Evolutionary conservation across 768 basidiomycete genomes (phyloP).

Genomic region (Galerina sulciceps): DNA sequence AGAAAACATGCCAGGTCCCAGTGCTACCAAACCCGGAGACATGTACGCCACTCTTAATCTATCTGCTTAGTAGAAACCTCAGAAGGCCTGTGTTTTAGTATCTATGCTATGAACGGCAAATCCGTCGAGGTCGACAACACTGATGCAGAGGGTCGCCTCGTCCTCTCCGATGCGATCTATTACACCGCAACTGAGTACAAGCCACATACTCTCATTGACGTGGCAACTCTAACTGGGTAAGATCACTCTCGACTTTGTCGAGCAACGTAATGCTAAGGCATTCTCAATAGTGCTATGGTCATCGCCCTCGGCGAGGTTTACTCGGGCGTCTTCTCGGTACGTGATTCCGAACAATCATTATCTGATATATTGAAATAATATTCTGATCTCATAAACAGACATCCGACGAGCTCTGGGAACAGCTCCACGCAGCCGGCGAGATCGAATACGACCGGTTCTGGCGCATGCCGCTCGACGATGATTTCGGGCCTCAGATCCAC

Average conservation of each 20-base stretch:
- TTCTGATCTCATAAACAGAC: slow-evolving; percentile 42
- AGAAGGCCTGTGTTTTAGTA: slow-evolving; percentile 35
- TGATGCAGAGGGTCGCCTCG: slow-evolving; percentile 80
- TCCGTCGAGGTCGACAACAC: slow-evolving; percentile 88
- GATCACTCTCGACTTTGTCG: slow-evolving; percentile 9
- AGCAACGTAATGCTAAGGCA: background rate
- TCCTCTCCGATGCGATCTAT: slow-evolving; percentile 85
- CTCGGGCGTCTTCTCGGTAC: slow-evolving; percentile 79
- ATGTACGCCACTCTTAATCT: slow-evolving; percentile 49
- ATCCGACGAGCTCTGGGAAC: slow-evolving; percentile 75
- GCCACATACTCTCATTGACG: slow-evolving; percentile 83
- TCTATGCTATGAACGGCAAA: slow-evolving; percentile 90
- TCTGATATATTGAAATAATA: background rate
- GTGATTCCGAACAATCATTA: slow-evolving; percentile 16
- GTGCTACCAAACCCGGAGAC: slow-evolving; percentile 83
- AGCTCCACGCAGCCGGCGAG: slow-evolving; percentile 71
- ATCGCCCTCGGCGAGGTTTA: slow-evolving; percentile 77
- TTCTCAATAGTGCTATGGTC: slow-evolving; percentile 59
- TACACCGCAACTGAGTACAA: slow-evolving; percentile 79
- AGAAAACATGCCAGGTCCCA: slow-evolving; percentile 84
- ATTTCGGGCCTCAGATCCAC: slow-evolving; percentile 77
- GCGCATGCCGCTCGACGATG: slow-evolving; percentile 89
- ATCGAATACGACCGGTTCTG: slow-evolving; percentile 83
- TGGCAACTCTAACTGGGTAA: slow-evolving; percentile 85
- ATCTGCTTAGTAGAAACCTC: background rate